Percentiles rank a stretch among this genome's conserved stretches.
phyloP scores from a whole-genome alignment of 208 protist genomes.

The Acanthamoeba comandoni region DNA sequence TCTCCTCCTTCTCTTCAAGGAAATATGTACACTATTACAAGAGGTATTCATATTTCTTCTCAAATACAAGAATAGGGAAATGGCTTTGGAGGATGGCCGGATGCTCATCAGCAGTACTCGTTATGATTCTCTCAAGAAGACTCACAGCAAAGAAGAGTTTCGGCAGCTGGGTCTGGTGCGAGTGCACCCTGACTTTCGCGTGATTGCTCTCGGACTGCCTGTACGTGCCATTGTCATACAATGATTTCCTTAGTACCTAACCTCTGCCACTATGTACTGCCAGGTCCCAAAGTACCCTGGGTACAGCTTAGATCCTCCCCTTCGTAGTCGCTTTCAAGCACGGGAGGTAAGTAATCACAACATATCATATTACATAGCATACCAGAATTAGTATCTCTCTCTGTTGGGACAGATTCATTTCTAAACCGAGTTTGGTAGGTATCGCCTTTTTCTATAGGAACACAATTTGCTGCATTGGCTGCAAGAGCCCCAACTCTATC shows the following conservation, averaged over 20 bases:
- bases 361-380: no score
- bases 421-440: not conserved
- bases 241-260: not conserved
- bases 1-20: not conserved
- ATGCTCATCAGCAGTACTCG: conserved; percentile 92
- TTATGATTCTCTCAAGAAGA: conserved; percentile 90
- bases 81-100: conserved; percentile 94
- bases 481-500: conserved; percentile 29
- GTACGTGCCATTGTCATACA: conserved; percentile 88
- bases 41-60: conserved; percentile 11
- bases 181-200: conserved; percentile 93
- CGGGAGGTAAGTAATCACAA: conserved; percentile 72
- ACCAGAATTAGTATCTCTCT: no score
- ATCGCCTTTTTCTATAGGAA: conserved; percentile 37
- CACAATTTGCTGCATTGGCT: conserved; percentile 45
- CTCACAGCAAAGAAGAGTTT: conserved; percentile 78
- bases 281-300: conserved; percentile 82
- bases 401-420: no score
- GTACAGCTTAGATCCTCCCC: conserved; percentile 87
- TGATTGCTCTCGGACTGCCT: conserved; percentile 94
- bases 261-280: not conserved
- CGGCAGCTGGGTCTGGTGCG: conserved; percentile 90
- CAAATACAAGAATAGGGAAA: conserved; percentile 94
- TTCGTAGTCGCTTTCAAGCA: conserved; percentile 88
- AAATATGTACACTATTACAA: not conserved